Base-by-base conservation (phyloP, 2,329 filamentous ascomycete species). In the Colletotrichum scovillei region DNA sequence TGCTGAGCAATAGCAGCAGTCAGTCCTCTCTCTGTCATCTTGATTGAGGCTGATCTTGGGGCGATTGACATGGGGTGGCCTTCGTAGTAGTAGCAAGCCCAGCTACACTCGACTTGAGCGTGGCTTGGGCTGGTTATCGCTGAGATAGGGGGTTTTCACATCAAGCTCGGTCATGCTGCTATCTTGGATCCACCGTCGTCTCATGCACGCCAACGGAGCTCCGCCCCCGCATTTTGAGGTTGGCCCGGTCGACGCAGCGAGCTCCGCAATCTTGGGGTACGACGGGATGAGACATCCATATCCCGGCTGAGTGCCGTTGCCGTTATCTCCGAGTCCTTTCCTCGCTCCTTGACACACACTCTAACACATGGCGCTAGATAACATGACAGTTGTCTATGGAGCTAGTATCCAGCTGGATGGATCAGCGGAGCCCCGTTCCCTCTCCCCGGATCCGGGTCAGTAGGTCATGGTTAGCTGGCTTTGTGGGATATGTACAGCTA, bases 211-310 rank as follows among this genome's bases (percentile, higher is more conserved):
- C 38, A 53, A 69, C 67, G 67, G 67, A 64, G 67, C 67, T 69
- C 67, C 67, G 59, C 60, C 67, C 67, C 67, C 67, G 67, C 67
- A 69, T 69, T 69, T 52, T 53, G 38, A n/a, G 63, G 56, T 46
- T 52, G 49, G 49, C 57, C 56, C 46, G 46, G 52, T 30, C 30
- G 63, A 63, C 56, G 35, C 35, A 42, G 35, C 14, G 14, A 42
- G 30, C 30, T 68, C 66, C 56, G 66, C 66, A 56, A 32, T 63
- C 28, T 60, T 67, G 24, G 64, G 56, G 28, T 46, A 35, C 38
- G 56, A 19, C 28, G 28, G 24, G 56, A 67, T 35, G 24, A 28
- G 55, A 38, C 35, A 42, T 55, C 56, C 56, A 26, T 35, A 60
- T 67, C 64, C 56, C 28, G 42, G 35, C 16, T 30, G 8, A 63